Base-by-base conservation (phyloP, 2,329 filamentous ascomycete species). In the Curvularia hawaiiensis region DNA sequence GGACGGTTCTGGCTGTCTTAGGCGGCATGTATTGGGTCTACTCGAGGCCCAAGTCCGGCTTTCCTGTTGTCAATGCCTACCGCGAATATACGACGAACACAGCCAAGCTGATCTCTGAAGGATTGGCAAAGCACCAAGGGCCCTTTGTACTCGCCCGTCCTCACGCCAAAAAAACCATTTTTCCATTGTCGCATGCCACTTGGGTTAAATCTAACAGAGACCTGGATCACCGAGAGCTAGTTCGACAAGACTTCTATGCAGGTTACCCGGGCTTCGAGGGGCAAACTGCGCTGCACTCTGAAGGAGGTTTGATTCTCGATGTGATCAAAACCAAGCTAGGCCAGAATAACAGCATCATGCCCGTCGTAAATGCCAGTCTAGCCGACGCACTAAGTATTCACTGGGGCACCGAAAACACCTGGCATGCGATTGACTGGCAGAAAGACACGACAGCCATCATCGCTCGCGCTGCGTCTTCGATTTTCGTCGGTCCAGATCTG, bases 141-240 rank as follows among this genome's bases (percentile, higher is more conserved):
- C 44, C 44, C 11, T 18, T 46, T 20, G n/a, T 28, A n/a, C 44
- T 46, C 26, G 4, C n/a, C n/a, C 28, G 10, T 31, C n/a, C 43
- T n/a, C 9, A 46, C 16, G 43, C 26, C 1, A 11, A 46, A 4
- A 46, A 46, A 20, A 46, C 31, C 10, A 3, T 52, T 26, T 41
- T 52, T 3, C 41, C 41, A 11, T 28, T 40, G 1, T 52, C 50
- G 9, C 40, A 44, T 1, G 3, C 40, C n/a, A 28, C 10, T 10
- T 52, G 40, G 30, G 50, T 45, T 6, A 45, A 52, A 16, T 52
- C 40, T 2, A 52, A 52, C 4, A 44, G 33, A 45, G 20, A 52
- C 3, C 4, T 52, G 1, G 40, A 52, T 18, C 40, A 52, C 22
- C 24, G 40, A 20, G 50, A 52, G 7, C 22, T 52, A 7, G 40